Base-by-base conservation (phyloP, 129 eudicot genomes). In the Smallanthus sonchifolius region DNA sequence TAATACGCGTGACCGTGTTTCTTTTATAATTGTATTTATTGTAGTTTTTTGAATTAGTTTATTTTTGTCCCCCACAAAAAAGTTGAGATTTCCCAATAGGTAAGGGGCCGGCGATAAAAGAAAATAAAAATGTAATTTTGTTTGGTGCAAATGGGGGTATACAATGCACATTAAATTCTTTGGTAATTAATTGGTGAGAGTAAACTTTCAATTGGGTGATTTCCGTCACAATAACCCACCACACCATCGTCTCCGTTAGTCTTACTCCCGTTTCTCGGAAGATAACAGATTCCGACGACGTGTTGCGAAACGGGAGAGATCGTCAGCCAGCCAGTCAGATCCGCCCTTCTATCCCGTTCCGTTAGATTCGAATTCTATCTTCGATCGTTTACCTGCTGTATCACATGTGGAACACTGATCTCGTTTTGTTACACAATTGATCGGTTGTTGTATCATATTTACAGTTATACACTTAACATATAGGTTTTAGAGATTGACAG, bases 191-290 rank as follows among this genome's bases (percentile, higher is more conserved):
- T 64, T 15, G 24, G 47, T 37, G 47, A 37, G 45, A 38, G 69
- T 37, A 4, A 15, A 64, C 40, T 49, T 73, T 47, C 35, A 43
- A 47, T 61, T 16, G 42, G 51, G 47, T 55, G 15, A 37, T 55
- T 56, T 76, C 80, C 74, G 74, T 76, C 59, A 28, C 9, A 51
- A 39, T 44, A 73, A 60, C 7, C 42, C 5, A 4, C 49, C 7
- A 6, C 16, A 24, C 15, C 42, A 59, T 42, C 68, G 52, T 77
- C 81, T 45, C 19, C 70, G 6, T 36, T 36, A 24, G 30, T 24
- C 51, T 69, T 28, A 52, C 71, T 70, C 77, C 82, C 77, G 82
- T 78, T 78, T 70, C 52, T 51, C 69, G 71, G 56, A 77, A 69
- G 63, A 49, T n/a, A 20, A 70, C 65, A 69, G 70, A 61, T 78